A percentile compares a stretch with the other conserved stretches of the same genome.
These are phyloP conservation scores for Penicillium bovifimosum DNA, from an alignment of 495 filamentous ascomycete genomes.

Conservation along the genomic window DNA sequence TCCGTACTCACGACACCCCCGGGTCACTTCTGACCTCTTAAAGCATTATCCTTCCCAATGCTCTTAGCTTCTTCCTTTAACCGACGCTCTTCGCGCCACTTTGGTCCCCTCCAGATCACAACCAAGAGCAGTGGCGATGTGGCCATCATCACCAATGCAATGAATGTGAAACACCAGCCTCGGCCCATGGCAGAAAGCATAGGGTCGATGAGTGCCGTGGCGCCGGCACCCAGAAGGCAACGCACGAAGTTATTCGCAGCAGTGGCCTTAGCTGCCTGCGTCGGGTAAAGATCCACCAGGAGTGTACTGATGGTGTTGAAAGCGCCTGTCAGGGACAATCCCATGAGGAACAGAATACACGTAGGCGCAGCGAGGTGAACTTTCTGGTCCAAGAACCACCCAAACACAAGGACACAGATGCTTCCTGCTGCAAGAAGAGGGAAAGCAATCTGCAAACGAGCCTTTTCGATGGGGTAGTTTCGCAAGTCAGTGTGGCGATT, in stretches of 20 bases:
- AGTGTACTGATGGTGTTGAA: slow-evolving; percentile 56
- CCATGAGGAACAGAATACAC: slow-evolving; percentile 57
- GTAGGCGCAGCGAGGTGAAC: slow-evolving; percentile 40
- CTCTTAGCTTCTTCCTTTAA: slow-evolving; percentile 17
- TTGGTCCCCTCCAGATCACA: slow-evolving; percentile 39
- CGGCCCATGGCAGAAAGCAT: slow-evolving; percentile 61
- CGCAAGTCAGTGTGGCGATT: slow-evolving; percentile 48
- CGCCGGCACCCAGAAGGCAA: slow-evolving; percentile 62
- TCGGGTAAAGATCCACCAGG: slow-evolving; percentile 61
- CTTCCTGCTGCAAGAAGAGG: slow-evolving; percentile 35
- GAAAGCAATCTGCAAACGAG: slow-evolving; percentile 50
- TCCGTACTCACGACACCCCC: neutral
- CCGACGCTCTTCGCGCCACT: slow-evolving; percentile 44
- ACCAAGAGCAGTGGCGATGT: slow-evolving; percentile 49
- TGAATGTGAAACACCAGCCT: slow-evolving; percentile 67
- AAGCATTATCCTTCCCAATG: neutral
- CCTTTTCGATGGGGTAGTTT: slow-evolving; percentile 60
- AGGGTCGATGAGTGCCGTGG: slow-evolving; percentile 58
- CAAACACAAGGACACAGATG: slow-evolving; percentile 33
- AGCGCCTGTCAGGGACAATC: slow-evolving; percentile 48
- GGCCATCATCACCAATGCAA: slow-evolving; percentile 49
- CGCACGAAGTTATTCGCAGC: slow-evolving; percentile 67
- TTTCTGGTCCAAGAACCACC: slow-evolving; percentile 33
- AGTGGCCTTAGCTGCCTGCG: slow-evolving; percentile 56
- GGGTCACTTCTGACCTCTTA: slow-evolving; percentile 1